Conservation (phyloP, 2,329 filamentous ascomycete genomes). For the Penicillium janthinellum region DNA sequence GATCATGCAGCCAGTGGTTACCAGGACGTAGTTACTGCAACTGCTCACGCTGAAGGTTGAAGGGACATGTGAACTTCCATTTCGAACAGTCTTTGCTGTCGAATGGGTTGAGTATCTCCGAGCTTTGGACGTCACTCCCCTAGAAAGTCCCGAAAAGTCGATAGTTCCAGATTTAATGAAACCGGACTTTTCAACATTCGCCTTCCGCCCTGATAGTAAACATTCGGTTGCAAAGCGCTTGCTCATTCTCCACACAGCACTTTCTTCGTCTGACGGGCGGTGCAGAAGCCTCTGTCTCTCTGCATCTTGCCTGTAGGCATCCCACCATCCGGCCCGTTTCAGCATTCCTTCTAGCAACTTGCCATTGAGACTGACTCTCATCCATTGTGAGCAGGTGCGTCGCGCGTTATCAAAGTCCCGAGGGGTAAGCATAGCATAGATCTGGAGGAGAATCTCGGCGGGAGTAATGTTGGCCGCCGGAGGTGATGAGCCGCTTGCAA, state of each 20-base stretch:
- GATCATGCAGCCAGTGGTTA: constrained; percentile 56
- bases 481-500: constrained; percentile 12
- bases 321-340: constrained; percentile 58
- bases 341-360: constrained; percentile 57
- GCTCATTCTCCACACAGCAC: constrained; percentile 46
- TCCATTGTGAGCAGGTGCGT: constrained; percentile 62
- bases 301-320: constrained; percentile 38
- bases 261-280: constrained; percentile 42
- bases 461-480: constrained; percentile 44
- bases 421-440: constrained; percentile 50
- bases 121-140: constrained; percentile 15
- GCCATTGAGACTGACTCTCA: constrained; percentile 58
- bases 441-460: constrained; percentile 52
- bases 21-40: constrained; percentile 61
- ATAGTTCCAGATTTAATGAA: constrained; percentile 44
- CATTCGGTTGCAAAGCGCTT: constrained; percentile 54
- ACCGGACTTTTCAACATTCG: constrained; percentile 31
- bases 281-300: constrained; percentile 31
- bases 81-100: constrained; percentile 10
- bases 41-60: constrained; percentile 57
- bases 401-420: constrained; percentile 62
- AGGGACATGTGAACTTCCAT: constrained; percentile 13
- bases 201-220: constrained; percentile 43
- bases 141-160: constrained; percentile 30
- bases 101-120: neutral